phyloP scores from a whole-genome alignment of 2,329 filamentous ascomycete genomes.

The Coniochaeta sp. region DNA sequence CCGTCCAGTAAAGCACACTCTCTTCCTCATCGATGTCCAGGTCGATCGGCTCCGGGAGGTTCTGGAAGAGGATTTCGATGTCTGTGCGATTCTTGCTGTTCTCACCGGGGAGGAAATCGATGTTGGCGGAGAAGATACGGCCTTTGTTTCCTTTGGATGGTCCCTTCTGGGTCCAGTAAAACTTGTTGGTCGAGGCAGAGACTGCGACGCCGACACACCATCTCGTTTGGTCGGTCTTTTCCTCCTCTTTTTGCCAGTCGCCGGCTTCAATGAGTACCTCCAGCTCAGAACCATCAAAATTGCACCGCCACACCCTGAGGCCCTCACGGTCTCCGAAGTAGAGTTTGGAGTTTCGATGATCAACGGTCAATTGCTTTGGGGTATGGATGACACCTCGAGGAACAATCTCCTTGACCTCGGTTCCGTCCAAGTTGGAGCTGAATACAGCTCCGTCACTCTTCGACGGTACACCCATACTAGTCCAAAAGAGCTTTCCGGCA shows the following conservation, averaged over 20 bases:
- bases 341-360: conserved; percentile 19
- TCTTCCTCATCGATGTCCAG: conserved; percentile 41
- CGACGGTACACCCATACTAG: conserved; percentile 35
- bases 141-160: conserved; percentile 40
- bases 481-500: conserved; percentile 36
- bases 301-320: conserved; percentile 27
- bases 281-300: conserved; percentile 28
- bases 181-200: conserved; percentile 27
- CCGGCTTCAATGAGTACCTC: conserved; percentile 27
- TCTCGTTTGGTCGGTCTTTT: conserved; percentile 20
- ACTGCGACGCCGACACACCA: conserved; percentile 53
- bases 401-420: conserved; percentile 33
- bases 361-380: conserved; percentile 32
- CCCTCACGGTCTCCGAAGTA: conserved; percentile 39
- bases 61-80: conserved; percentile 31
- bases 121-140: conserved; percentile 41
- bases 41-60: conserved; percentile 49
- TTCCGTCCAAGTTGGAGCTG: conserved; percentile 38
- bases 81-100: conserved; percentile 28
- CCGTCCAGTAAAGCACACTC: conserved; percentile 48
- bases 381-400: conserved; percentile 38
- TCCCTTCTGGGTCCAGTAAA: conserved; percentile 58
- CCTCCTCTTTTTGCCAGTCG: conserved; percentile 4
- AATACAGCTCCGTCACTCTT: conserved; percentile 33
- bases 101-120: conserved; percentile 27